phyloP scores from a whole-genome alignment of 306 rosid genomes.

The Acacia crassicarpa region DNA sequence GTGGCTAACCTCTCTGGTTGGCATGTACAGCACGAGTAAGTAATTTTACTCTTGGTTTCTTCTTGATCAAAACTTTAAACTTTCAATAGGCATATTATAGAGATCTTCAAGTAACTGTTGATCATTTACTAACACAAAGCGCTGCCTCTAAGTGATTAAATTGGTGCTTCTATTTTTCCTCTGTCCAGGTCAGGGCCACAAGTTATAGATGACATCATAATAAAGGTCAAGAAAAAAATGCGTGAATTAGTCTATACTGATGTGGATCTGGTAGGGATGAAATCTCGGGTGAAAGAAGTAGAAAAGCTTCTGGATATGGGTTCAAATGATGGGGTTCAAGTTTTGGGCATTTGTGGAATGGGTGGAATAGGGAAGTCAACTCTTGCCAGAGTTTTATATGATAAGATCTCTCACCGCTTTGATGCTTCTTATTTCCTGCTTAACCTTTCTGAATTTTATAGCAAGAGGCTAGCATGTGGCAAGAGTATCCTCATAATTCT shows the following conservation, averaged over 20 bases:
- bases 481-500: not conserved
- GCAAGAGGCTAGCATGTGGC: not conserved
- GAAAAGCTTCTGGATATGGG: not conserved
- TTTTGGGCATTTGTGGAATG: not conserved
- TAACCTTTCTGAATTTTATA: not conserved
- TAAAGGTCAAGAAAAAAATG: not conserved
- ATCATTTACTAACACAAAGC: not conserved
- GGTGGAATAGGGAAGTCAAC: not conserved
- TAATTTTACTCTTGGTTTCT: not conserved
- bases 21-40: not conserved
- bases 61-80: not conserved
- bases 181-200: not conserved
- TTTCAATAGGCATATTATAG: not conserved
- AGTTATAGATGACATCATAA: not conserved
- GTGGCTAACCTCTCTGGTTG: not conserved
- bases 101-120: not conserved
- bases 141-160: not conserved
- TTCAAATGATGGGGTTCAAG: not conserved
- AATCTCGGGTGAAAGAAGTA: not conserved
- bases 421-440: not conserved
- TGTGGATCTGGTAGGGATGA: not conserved
- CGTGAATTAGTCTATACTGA: not conserved
- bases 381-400: not conserved
- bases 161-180: not conserved
- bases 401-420: not conserved